phyloP scores from a whole-genome alignment of 1,139 yeast species.

The Sugiyamaella pinicola region DNA sequence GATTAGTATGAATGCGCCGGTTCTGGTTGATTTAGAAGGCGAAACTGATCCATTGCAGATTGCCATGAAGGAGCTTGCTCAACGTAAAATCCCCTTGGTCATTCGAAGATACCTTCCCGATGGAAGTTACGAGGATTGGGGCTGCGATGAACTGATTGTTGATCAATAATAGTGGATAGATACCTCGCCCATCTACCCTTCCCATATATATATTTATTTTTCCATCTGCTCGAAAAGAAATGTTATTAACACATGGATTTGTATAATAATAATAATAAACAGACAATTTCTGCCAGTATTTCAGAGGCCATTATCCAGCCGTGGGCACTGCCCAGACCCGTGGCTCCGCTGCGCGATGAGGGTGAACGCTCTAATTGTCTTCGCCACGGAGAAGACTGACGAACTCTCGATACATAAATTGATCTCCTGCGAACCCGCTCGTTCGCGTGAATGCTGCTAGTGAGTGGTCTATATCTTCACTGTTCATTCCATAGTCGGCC shows the following conservation, averaged over 20 bases:
- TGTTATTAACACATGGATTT: conserved; percentile 9
- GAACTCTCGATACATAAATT: conserved; percentile 58
- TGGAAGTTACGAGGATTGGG: conserved; percentile 98
- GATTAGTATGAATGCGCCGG: conserved; percentile 96
- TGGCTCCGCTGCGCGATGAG: neutral
- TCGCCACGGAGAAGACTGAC: conserved; percentile 32
- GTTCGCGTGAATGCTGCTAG: conserved; percentile 57
- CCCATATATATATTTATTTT: conserved; percentile 16
- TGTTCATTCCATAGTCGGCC: conserved; percentile 56
- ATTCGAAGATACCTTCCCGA: conserved; percentile 96
- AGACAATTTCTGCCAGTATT: no score
- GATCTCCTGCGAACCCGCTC: conserved; percentile 59
- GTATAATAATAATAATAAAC: neutral
- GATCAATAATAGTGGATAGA: conserved; percentile 67
- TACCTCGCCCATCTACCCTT: neutral
- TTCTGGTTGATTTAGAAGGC: conserved; percentile 95
- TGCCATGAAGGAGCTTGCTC: conserved; percentile 95
- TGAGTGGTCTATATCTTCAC: conserved; percentile 54
- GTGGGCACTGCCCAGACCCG: neutral
- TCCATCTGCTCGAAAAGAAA: conserved; percentile 2
- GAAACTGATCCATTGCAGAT: conserved; percentile 99
- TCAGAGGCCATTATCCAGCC: no score
- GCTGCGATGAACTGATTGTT: conserved; percentile 93
- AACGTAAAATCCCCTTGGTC: conserved; percentile 91
- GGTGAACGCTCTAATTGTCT: conserved; percentile 5